phyloP scores from a whole-genome alignment of 2,329 filamentous ascomycete species.

The Cercospora janseana region DNA sequence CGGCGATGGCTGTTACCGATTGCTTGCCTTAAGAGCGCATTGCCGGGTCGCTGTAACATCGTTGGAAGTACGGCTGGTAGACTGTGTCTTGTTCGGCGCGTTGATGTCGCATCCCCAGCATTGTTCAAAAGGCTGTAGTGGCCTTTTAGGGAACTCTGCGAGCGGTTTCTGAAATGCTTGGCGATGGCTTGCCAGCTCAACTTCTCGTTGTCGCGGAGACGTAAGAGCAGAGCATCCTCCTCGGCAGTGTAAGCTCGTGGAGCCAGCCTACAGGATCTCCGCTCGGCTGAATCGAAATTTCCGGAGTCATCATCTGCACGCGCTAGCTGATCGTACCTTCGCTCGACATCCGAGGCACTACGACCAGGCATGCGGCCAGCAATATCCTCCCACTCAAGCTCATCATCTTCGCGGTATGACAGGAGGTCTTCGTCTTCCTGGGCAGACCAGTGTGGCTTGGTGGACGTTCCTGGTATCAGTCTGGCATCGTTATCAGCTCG shows the following conservation, averaged over 20 bases:
- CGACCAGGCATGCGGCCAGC: conserved; percentile 20
- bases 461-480: conserved; percentile 11
- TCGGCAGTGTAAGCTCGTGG: conserved; percentile 7
- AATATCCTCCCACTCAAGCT: conserved; percentile 32
- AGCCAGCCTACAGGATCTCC: not conserved
- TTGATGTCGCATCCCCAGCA: too few species aligned
- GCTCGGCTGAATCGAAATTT: not conserved
- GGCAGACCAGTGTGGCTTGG: conserved; percentile 30
- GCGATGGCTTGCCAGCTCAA: conserved; percentile 15
- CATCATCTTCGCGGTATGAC: conserved; percentile 32
- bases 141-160: not conserved
- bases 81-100: conserved; percentile 3
- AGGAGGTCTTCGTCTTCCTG: conserved; percentile 41
- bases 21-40: conserved; percentile 6
- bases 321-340: conserved; percentile 25
- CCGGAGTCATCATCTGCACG: not conserved
- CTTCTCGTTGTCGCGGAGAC: conserved; percentile 15
- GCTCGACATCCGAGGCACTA: conserved; percentile 20
- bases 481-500: conserved; percentile 11
- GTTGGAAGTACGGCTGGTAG: not conserved
- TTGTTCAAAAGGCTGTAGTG: conserved; percentile 7
- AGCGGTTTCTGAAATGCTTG: conserved; percentile 4
- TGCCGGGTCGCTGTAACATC: conserved; percentile 3
- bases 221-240: conserved; percentile 17
- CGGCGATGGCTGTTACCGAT: conserved; percentile 6